Evolutionary conservation across 768 basidiomycete species (phyloP), one percentile per base, ranked within the genome.

Genomic region (Boletus vermiculosoides): DNA sequence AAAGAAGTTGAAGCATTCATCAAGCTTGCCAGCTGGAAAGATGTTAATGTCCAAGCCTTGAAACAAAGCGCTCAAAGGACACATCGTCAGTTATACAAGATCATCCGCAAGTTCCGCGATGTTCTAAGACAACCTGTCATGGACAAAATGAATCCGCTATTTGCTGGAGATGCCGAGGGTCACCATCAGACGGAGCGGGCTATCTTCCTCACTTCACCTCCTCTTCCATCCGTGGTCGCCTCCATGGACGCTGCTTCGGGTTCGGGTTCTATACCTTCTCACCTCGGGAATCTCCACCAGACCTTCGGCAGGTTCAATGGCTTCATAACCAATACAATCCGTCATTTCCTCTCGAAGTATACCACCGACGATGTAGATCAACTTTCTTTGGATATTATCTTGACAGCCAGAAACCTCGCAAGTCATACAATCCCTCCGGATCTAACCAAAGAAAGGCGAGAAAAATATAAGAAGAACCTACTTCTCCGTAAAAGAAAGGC

Each of bases 1-100:
- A 88, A 85, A 63, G 90, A 95, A 54, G 81, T 98, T 50, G 83
- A 79, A 56, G 85, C 82, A 44, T 87, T 94, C 68, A 88, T 98
- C 77, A 96, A 94, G 71, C 78, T 99, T 45, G 97, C 97, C 2
- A 98, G 94, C 66, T 98, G 97, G 97, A 97, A 91, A 72, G 97
- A 99, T 67, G 77, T 94, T 67, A 99, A 98, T 65, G 90, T 98
- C 11, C 88, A 92, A 60, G 94, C 97, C 2, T 79, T 99, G 56
- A 91, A 89, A 70, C 87, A 90, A 58, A 97, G 94, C 67, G 94
- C 97, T 0, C 85, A 90, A 57, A 85, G 80, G 65, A 94, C 93
- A 2, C 97, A 99, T 70, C 87, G 86, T 56, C 92, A 95, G 60
- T 77, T 99, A 2, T 94, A 92, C 81, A 93, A 92, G 70, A 81